Evolutionary conservation across 129 eudicot species (phyloP).

Genomic region (Deinandra increscens): DNA sequence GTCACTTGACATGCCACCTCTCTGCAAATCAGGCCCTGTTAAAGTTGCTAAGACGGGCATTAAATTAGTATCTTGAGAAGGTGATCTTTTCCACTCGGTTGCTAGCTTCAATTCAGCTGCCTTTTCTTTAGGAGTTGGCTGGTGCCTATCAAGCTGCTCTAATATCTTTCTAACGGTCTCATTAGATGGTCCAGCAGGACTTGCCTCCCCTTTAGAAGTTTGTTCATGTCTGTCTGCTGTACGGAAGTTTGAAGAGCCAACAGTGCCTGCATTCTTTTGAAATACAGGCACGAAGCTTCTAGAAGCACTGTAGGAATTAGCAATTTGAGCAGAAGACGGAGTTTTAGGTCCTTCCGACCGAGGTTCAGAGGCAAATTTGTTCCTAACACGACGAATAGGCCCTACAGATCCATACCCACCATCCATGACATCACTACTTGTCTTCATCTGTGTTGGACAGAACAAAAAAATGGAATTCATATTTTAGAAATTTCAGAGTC

Average conservation of each 20-base stretch:
- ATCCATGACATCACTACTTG: slow-evolving; percentile 42
- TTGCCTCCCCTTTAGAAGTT: slow-evolving; percentile 34
- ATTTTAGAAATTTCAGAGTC: neutral
- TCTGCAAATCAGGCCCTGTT: slow-evolving; percentile 1
- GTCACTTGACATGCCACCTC: neutral
- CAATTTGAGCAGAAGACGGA: slow-evolving; percentile 35
- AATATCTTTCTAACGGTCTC: slow-evolving; percentile 59
- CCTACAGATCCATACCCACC: slow-evolving; percentile 76
- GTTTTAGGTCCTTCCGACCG: slow-evolving; percentile 9
- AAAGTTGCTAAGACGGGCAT: neutral
- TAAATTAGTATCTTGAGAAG: slow-evolving; percentile 37
- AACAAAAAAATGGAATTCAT: neutral
- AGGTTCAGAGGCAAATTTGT: slow-evolving; percentile 53
- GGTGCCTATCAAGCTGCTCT: slow-evolving; percentile 71
- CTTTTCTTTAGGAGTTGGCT: slow-evolving; percentile 76
- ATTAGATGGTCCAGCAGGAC: slow-evolving; percentile 40
- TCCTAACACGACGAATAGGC: slow-evolving; percentile 64
- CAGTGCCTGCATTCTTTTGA: slow-evolving; percentile 44
- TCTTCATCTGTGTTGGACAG: slow-evolving; percentile 42
- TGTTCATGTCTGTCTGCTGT: slow-evolving; percentile 31
- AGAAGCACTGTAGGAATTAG: slow-evolving; percentile 38
- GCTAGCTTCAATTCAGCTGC: slow-evolving; percentile 71
- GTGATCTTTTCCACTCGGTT: slow-evolving; percentile 53
- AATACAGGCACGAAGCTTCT: slow-evolving; percentile 44
- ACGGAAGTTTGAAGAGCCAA: slow-evolving; percentile 33